Conservation (phyloP, 495 filamentous ascomycete species). For the Trichoderma orchidacearum region DNA sequence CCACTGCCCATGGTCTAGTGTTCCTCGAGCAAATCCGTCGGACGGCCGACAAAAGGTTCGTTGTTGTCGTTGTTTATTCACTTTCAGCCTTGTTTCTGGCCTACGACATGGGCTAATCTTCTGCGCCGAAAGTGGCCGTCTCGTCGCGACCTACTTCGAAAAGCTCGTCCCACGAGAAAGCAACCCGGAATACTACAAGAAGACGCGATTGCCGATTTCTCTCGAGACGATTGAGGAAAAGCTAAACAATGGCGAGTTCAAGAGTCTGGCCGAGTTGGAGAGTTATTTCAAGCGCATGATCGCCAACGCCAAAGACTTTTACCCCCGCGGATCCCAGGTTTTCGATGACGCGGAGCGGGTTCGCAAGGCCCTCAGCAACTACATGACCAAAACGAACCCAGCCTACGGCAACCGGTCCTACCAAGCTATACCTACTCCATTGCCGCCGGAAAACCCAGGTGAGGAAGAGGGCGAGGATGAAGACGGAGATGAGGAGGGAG, state of each 20-base stretch:
- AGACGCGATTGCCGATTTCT: conserved; percentile 60
- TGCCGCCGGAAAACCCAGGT: conserved; percentile 31
- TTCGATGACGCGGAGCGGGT: conserved; percentile 66
- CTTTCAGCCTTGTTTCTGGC: conserved; percentile 1
- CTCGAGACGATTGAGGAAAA: conserved; percentile 63
- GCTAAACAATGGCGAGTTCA: conserved; percentile 47
- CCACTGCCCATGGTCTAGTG: conserved; percentile 50
- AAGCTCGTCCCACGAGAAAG: conserved; percentile 46
- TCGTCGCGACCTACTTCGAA: conserved; percentile 59
- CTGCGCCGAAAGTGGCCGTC: conserved; percentile 44
- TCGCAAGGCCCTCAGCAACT: conserved; percentile 59
- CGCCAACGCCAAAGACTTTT: conserved; percentile 60
- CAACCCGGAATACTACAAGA: conserved; percentile 59
- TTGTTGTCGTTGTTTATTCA: conserved; percentile 17
- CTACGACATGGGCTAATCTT: neutral
- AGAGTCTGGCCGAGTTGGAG: conserved; percentile 48
- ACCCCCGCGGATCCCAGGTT: conserved; percentile 46
- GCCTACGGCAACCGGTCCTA: conserved; percentile 43
- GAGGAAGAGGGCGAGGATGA: conserved; percentile 10
- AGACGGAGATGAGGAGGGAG: conserved; percentile 12
- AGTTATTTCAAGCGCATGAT: conserved; percentile 68
- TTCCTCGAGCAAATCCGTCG: conserved; percentile 51
- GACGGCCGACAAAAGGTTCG: conserved; percentile 65
- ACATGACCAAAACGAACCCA: conserved; percentile 63
- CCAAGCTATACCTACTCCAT: conserved; percentile 46